These are phyloP conservation scores for Phenoliferia sp. DNA, from an alignment of 1,284 basidiomycete genomes.

Conservation along the genomic window DNA sequence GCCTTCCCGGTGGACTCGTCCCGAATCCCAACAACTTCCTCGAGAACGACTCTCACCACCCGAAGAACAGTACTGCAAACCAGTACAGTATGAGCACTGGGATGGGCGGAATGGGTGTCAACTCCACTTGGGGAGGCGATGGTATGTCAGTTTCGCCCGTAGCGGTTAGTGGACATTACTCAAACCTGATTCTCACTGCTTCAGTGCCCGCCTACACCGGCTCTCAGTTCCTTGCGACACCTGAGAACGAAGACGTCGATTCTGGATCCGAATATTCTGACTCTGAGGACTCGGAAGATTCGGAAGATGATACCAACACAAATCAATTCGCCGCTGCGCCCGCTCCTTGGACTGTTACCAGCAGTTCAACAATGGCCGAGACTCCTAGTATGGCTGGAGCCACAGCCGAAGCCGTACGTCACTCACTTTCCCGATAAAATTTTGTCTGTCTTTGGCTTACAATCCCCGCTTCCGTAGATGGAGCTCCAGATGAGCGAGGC, in stretches of 20 bases:
- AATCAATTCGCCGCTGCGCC: background rate
- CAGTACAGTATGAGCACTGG: no score
- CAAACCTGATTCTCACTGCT: background rate
- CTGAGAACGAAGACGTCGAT: background rate
- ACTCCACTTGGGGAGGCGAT: no score
- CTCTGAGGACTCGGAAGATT: conserved; percentile 3
- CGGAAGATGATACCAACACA: background rate
- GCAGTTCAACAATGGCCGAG: conserved; percentile 9
- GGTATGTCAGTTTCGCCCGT: no score
- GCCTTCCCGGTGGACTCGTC: conserved; percentile 3
- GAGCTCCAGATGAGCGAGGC: conserved; percentile 10
- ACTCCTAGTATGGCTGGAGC: conserved; percentile 7
- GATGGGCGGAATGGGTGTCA: no score
- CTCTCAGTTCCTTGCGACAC: background rate
- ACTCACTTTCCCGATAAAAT: background rate
- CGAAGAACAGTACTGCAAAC: no score
- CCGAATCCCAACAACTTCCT: background rate
- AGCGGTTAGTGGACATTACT: no score
- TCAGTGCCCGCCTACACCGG: background rate
- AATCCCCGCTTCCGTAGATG: conserved; percentile 5
- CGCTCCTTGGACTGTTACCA: conserved; percentile 5
- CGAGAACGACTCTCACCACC: conserved; percentile 1
- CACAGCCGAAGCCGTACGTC: conserved; percentile 18
- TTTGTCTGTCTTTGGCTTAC: background rate
- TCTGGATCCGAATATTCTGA: conserved; percentile 8